phyloP scores from a whole-genome alignment of 805 yeast species.

The Komagataella pseudopastoris region DNA sequence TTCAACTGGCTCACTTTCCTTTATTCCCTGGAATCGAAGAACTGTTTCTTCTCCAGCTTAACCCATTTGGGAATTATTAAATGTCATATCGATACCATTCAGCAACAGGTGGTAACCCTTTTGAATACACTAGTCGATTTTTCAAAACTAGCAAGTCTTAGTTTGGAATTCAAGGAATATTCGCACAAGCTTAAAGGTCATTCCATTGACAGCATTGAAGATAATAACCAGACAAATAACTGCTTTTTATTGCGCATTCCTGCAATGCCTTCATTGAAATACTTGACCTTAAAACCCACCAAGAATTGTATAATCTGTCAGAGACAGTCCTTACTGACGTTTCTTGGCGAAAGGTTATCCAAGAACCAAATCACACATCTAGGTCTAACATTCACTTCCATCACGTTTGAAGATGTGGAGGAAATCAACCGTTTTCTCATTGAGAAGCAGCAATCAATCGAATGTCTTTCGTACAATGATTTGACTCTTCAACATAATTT shows the following conservation, averaged over 20 bases:
- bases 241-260: conserved; percentile 5
- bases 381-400: not conserved
- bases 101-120: conserved; percentile 3
- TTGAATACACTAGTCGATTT: conserved; percentile 5
- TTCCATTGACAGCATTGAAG: not conserved
- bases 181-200: conserved; percentile 12
- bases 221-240: conserved; percentile 1
- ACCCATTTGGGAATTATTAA: conserved; percentile 8
- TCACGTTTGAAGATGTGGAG: not conserved
- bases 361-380: not conserved
- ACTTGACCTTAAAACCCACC: conserved; percentile 11
- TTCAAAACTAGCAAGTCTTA: conserved; percentile 3
- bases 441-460: not conserved
- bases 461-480: not conserved
- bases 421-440: not conserved
- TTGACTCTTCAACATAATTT: not conserved
- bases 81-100: conserved; percentile 12
- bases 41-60: conserved; percentile 5
- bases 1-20: not conserved
- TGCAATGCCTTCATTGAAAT: conserved; percentile 9
- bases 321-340: conserved; percentile 6
- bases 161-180: conserved; percentile 12
- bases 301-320: conserved; percentile 16
- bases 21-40: not conserved
- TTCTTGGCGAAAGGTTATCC: conserved; percentile 2